Evolutionary conservation across 1,284 basidiomycete species (phyloP), one percentile per base, ranked within the genome.

Genomic region (Cutaneotrichosporon sp.): DNA sequence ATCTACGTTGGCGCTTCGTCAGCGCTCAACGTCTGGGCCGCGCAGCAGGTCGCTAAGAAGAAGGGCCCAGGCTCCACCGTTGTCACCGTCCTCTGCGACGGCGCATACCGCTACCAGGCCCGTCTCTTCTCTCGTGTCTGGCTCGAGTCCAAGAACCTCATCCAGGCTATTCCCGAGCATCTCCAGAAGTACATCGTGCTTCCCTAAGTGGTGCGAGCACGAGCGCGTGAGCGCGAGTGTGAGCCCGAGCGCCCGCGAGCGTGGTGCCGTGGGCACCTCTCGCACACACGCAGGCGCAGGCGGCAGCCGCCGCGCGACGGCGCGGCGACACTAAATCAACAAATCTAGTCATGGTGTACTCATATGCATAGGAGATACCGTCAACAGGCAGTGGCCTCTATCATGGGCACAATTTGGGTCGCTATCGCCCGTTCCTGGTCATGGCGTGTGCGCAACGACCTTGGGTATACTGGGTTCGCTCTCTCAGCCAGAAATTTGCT

Each of bases 1-100:
- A 70, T 99, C 35, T 98, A 98, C 76, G 78, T 99, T 46, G 96
- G 96, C n/a, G 93, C 93, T 2, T 93, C 88, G 59, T 88, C 90
- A 1, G 92, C 96, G 2, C 77, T 98, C 58, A 99, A 99, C 71
- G 91, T 97, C 20, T 92, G 91, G 34, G 91, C 94, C 14, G 93
- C 94, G 0, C 83, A 84, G 18, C 86, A 96, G 71, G 81, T 98
- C 48, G 94, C 91, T 1, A 79, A 84, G 67, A 85, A 85, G 67
- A 80, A 97, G 13, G 93, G 91, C 21, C 76, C 68, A 76, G 69
- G 91, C 33, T 88, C 85, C 41, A 90, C 81, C 10, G 80, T 98
- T 38, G 92, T 86, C 5, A 98, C 96, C 3, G 83, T 97, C 52
- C 39, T 45, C 30, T 35, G 43, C 12, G 41, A 51, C 49, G 49